A percentile compares a stretch with the other conserved stretches of the same genome.
Conservation (phyloP, 1,139 yeast genomes). For the Magnusiomyces tetraspermus region DNA sequence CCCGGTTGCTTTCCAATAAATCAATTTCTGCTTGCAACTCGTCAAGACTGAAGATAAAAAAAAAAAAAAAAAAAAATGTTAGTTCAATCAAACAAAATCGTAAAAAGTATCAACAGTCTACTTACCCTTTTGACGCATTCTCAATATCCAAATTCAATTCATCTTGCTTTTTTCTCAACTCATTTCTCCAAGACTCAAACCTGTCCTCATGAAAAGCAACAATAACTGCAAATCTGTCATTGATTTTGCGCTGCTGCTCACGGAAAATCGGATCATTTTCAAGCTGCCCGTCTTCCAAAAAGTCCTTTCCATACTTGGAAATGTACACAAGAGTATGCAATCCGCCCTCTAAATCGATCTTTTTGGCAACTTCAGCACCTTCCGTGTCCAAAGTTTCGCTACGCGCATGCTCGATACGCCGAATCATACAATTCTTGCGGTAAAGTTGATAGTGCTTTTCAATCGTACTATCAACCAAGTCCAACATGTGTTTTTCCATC, state of each 20-base stretch:
- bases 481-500: conserved; percentile 60
- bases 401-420: conserved; percentile 52
- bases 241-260: conserved; percentile 39
- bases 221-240: conserved; percentile 41
- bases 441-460: conserved; percentile 75
- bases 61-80: neutral
- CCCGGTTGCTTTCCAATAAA: conserved; percentile 1
- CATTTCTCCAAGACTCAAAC: conserved; percentile 58
- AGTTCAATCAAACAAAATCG: neutral
- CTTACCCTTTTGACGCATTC: conserved; percentile 11
- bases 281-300: conserved; percentile 34
- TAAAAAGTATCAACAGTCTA: neutral
- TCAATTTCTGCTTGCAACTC: neutral
- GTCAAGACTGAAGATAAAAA: conserved; percentile 5
- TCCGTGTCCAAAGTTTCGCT: conserved; percentile 37
- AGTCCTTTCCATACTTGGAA: conserved; percentile 34
- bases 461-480: conserved; percentile 68
- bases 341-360: conserved; percentile 25
- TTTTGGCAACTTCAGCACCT: conserved; percentile 13
- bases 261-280: conserved; percentile 43
- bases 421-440: conserved; percentile 59
- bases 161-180: conserved; percentile 47
- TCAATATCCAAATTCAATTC: conserved; percentile 50
- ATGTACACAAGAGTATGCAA: conserved; percentile 33
- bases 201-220: conserved; percentile 48